phyloP scores from a whole-genome alignment of 208 protist genomes.

The Tritrichomonas musculus region DNA sequence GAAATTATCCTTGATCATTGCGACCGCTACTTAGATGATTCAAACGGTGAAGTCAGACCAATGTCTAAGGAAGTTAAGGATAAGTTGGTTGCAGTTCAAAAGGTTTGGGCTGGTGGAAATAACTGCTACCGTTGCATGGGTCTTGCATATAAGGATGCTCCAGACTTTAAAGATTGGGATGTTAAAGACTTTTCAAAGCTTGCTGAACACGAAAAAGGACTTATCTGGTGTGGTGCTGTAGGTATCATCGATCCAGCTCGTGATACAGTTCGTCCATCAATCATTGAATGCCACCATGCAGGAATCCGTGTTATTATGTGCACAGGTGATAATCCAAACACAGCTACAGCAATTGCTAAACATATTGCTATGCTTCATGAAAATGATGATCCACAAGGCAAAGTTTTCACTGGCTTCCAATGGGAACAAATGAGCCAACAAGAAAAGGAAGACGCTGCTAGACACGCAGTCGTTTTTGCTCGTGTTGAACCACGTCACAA shows the following conservation, averaged over 20 bases:
- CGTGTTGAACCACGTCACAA: conserved; percentile 57
- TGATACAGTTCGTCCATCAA: conserved; percentile 69
- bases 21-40: background rate
- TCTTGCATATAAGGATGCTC: conserved; percentile 24
- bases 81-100: background rate
- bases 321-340: conserved; percentile 72
- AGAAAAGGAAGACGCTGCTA: background rate
- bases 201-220: conserved; percentile 47
- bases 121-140: conserved; percentile 33
- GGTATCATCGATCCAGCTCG: conserved; percentile 83
- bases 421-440: conserved; percentile 29
- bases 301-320: conserved; percentile 92
- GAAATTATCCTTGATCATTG: conserved; percentile 38
- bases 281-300: conserved; percentile 72
- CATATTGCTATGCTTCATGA: conserved; percentile 75
- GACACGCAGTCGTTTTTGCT: conserved; percentile 44
- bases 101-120: background rate
- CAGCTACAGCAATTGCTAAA: conserved; percentile 79
- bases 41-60: conserved; percentile 59
- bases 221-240: conserved; percentile 54
- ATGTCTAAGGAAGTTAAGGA: conserved; percentile 63
- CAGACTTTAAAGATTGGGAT: conserved; percentile 39
- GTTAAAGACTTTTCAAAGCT: conserved; percentile 42
- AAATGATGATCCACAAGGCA: conserved; percentile 44
- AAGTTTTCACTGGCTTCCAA: conserved; percentile 36